Evolutionary conservation across 768 basidiomycete species (phyloP), one percentile per base, ranked within the genome.

Genomic region (Boletus subcaerulescens): DNA sequence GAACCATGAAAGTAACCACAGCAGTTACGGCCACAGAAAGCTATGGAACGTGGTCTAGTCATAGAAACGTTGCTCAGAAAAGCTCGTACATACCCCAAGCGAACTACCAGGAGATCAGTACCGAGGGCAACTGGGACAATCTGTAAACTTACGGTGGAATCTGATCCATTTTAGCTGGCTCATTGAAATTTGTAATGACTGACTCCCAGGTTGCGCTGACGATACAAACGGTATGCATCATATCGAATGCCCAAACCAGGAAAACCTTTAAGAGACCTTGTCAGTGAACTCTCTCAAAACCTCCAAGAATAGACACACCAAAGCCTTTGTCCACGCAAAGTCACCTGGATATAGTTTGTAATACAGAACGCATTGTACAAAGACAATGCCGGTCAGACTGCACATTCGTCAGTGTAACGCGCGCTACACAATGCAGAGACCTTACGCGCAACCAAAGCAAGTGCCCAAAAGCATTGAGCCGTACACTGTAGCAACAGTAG

Each of bases 11-110:
- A 0, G 69, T 71, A n/a, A 71, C 55, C 10, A 35, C 15, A 4
- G 69, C 69, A 4, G 69, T 71, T 8, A 71, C 60, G 2, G 69
- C 69, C 13, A 71, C 69, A 31, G 69, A 71, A 17, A 71, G 66
- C 69, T 71, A 42, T 4, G 15, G 47, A 43, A 9, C 15, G 2
- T 10, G 4, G 14, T 48, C 1, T 11, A 41, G 36, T 47, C 18
- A 5, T 6, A 1, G 7, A 15, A 4, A 9, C 0, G 14, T 14
- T 17, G 3, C 18, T 17, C 17, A 41, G 10, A 41, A 45, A 15
- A 4, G 0, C 1, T 1, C 1, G 36, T 24, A 59, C 64, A 35
- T 58, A 71, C 69, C 29, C 69, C 69, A 13, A 71, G 65, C 14
- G 70, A 53, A 3, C 69, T 71, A 18, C 13, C 11, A 45, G 3